A percentile compares a stretch with the other conserved stretches of the same genome.
phyloP scores from a whole-genome alignment of 306 rosid species.

The Leucaena leucocephala region DNA sequence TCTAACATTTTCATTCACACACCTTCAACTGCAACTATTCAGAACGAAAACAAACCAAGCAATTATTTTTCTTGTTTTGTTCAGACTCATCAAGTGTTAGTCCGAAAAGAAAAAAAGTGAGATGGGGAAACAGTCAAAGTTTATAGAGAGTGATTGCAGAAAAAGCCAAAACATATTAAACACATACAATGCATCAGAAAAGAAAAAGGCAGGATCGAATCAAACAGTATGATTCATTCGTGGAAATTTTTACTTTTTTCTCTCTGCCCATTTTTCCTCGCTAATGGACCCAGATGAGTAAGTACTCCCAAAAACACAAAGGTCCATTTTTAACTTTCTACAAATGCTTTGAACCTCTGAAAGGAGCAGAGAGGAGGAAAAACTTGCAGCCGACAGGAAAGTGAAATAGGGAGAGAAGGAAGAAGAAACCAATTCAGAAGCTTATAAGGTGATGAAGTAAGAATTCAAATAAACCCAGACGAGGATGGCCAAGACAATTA shows the following conservation, averaged over 20 bases:
- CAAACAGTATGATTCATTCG: conserved; percentile 25
- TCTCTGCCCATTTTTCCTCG: neutral
- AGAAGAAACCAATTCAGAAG: conserved; percentile 7
- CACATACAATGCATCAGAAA: neutral
- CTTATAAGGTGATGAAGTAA: conserved; percentile 15
- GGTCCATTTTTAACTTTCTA: neutral
- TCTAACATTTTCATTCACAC: conserved; percentile 65
- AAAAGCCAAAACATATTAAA: conserved; percentile 19
- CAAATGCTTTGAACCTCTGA: conserved; percentile 25
- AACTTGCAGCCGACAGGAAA: conserved; percentile 16
- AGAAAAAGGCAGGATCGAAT: neutral
- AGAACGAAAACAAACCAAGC: neutral
- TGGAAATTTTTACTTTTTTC: neutral
- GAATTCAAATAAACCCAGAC: neutral
- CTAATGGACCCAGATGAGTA: neutral
- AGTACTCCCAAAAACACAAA: neutral
- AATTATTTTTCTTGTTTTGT: neutral
- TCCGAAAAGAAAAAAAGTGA: neutral
- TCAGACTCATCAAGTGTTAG: neutral
- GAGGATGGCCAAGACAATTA: neutral
- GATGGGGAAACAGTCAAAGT: conserved; percentile 4
- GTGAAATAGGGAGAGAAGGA: conserved; percentile 26
- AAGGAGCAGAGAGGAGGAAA: conserved; percentile 6
- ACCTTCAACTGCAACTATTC: conserved; percentile 33
- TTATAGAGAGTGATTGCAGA: conserved; percentile 12